Percentiles rank a stretch among this genome's conserved stretches.
phyloP scores from a whole-genome alignment of 2,329 filamentous ascomycete species.

The Cytospora piceicola region DNA sequence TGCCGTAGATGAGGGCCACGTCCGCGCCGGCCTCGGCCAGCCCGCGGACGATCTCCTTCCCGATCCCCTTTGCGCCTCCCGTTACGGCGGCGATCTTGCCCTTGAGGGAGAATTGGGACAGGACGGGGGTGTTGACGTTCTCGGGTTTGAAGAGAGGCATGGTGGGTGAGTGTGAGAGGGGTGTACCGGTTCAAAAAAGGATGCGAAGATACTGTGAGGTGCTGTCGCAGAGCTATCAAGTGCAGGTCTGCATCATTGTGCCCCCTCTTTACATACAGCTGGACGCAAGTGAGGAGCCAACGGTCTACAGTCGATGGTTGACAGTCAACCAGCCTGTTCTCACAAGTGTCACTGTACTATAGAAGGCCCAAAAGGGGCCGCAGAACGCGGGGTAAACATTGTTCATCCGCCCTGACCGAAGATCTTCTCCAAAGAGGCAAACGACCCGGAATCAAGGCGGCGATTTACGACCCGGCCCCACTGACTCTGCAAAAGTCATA shows the following conservation, averaged over 20 bases:
- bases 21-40: slow-evolving; percentile 27
- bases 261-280: neutral
- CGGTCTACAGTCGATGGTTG: neutral
- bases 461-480: neutral
- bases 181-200: no score
- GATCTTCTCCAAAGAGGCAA: neutral
- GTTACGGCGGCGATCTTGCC: slow-evolving; percentile 51
- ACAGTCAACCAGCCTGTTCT: neutral
- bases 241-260: neutral
- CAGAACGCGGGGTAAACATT: neutral
- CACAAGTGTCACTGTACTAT: neutral
- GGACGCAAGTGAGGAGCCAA: neutral
- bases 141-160: slow-evolving; percentile 41
- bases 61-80: slow-evolving; percentile 48
- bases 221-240: no score
- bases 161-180: neutral
- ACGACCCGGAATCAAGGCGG: neutral
- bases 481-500: no score
- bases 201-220: no score
- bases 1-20: slow-evolving; percentile 22
- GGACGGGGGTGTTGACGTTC: slow-evolving; percentile 23
- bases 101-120: slow-evolving; percentile 48
- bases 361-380: neutral
- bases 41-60: slow-evolving; percentile 24
- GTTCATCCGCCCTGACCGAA: neutral